phyloP scores from a whole-genome alignment of 1,284 basidiomycete species.

The Inonotus obliquus region DNA sequence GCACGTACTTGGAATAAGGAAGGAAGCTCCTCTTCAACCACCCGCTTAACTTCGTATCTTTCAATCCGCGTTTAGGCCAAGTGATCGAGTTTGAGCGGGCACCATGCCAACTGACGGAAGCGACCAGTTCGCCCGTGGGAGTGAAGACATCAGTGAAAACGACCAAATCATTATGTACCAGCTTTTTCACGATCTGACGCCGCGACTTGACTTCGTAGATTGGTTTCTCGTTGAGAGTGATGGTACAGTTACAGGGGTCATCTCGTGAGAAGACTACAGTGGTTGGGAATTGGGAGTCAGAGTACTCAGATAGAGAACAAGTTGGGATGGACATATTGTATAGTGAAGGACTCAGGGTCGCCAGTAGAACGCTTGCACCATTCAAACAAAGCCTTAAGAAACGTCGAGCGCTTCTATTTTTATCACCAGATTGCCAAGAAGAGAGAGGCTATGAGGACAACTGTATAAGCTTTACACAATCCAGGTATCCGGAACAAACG shows the following conservation, averaged over 20 bases:
- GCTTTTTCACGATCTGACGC: neutral
- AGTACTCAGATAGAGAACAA: neutral
- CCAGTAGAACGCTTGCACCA: too few species aligned
- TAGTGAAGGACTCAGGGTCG: neutral
- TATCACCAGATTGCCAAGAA: neutral
- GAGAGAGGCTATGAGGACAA: neutral
- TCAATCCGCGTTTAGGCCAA: neutral
- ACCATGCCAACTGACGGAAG: neutral
- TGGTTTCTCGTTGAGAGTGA: neutral
- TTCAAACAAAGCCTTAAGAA: neutral
- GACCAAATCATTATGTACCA: neutral
- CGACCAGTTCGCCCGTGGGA: neutral
- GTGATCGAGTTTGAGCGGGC: slow-evolving; percentile 1
- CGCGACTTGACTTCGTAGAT: slow-evolving; percentile 7
- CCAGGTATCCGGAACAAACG: neutral
- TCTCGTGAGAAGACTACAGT: slow-evolving; percentile 6
- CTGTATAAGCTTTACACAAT: neutral
- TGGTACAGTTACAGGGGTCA: slow-evolving; percentile 3
- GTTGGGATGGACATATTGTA: neutral
- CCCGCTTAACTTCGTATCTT: neutral
- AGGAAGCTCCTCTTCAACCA: slow-evolving; percentile 12
- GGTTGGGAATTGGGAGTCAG: neutral
- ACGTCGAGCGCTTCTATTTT: neutral
- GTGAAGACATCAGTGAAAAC: slow-evolving; percentile 1
- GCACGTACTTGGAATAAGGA: slow-evolving; percentile 8